phyloP scores from a whole-genome alignment of 2,329 filamentous ascomycete genomes.

The Monosporascus ibericus region DNA sequence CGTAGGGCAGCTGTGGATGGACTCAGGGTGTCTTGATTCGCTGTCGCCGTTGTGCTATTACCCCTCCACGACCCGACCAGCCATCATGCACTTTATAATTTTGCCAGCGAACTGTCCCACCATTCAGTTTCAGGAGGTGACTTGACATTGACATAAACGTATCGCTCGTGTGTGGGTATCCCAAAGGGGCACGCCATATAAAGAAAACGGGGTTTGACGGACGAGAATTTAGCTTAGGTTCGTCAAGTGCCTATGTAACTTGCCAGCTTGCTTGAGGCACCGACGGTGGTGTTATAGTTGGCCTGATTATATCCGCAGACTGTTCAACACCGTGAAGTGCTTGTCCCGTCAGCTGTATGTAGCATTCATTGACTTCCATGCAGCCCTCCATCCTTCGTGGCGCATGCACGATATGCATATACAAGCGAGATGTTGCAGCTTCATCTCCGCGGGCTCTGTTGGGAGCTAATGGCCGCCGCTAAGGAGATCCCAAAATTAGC shows the following conservation, averaged over 20 bases:
- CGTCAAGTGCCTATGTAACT: neutral
- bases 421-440: too few species aligned
- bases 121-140: neutral
- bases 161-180: neutral
- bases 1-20: neutral
- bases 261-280: neutral
- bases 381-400: too few species aligned
- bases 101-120: neutral
- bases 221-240: neutral
- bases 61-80: neutral
- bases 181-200: neutral
- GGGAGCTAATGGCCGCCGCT: too few species aligned
- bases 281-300: too few species aligned
- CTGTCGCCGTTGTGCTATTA: neutral
- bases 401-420: too few species aligned
- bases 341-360: too few species aligned
- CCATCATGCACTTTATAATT: neutral
- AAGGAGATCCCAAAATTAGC: too few species aligned
- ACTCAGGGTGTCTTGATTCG: neutral
- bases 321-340: too few species aligned
- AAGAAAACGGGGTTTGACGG: neutral
- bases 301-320: too few species aligned
- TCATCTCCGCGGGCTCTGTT: too few species aligned
- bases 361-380: too few species aligned
- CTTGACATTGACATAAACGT: neutral